Base-by-base conservation (phyloP, 228 moss, liverwort and hornwort species). In the Sphagnum magellanicum region DNA sequence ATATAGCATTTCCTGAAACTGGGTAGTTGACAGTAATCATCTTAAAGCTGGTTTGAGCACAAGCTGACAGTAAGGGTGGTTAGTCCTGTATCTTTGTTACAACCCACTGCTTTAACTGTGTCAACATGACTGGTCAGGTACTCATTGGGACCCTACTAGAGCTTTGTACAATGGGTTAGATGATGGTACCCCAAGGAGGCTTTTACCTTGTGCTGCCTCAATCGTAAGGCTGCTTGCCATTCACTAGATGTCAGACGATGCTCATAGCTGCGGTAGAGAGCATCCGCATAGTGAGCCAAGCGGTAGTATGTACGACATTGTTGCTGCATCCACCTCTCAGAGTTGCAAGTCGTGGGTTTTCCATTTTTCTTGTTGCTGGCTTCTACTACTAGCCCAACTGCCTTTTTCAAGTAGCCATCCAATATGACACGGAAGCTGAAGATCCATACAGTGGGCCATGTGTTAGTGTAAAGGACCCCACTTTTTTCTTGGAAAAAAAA, bases 191-290 rank as follows among this genome's bases (percentile, higher is more conserved):
- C 32, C 32, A 32, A 32, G 3, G 3, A 3, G 32, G 32, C 32
- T 32, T 32, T 32, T 76, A 91, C 93, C 98, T 98, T 98, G 77
- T 92, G 98, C 66, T 93, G 88, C 71, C 91, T 87, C 74, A 98
- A 86, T 68, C 90, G 87, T 71, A 98, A 88, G 52, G 98, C 98
- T 76, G 93, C 84, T 86, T 90, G 88, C 98, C 98, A 98, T 76
- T 93, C 98, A 79, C 82, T 89, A 47, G 98, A 98, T 70, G 74
- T 81, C 5, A 93, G 80, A 10, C 98, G 91, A 55, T 98, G 91
- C 73, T 90, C 90, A 76, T 79, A 90, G 72, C 81, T 91, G 65
- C 82, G 82, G 73, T 85, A 93, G 4, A 98, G 84, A 67, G 87
- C 88, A 80, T 98, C 98, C 59, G 98, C 87, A 74, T 98, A 98